Evolutionary conservation across 2,329 filamentous ascomycete species (phyloP), one percentile per base, ranked within the genome.

Genomic region (Myriangium duriaei): DNA sequence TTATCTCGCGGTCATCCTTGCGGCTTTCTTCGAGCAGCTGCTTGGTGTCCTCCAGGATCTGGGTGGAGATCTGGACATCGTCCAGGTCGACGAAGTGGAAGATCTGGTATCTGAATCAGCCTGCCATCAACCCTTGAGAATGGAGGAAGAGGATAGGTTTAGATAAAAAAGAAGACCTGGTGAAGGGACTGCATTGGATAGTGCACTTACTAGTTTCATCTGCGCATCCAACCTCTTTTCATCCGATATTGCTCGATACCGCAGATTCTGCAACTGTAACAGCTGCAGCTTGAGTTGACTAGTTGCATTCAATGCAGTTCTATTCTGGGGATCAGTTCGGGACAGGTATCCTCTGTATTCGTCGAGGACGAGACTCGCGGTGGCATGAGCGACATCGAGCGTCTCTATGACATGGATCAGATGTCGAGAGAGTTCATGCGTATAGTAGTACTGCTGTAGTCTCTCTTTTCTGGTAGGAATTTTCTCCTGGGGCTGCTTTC

Each of bases 21-120:
- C 14, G n/a, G 12, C 28, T 36, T 12, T 36, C 34, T 4, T 36
- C 14, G n/a, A n/a, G n/a, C n/a, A n/a, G n/a, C n/a, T n/a, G n/a
- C n/a, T n/a, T n/a, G n/a, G n/a, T n/a, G n/a, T n/a, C n/a, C n/a
- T n/a, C n/a, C 5, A 36, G 24, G 4, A 36, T 19, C 4, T 15
- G 18, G 11, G 16, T 12, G 2, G 34, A 36, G 12, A 36, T 36
- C 13, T 21, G 21, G 7, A 36, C 34, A 12, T 14, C 30, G 13
- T 36, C 34, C 21, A 36, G 13, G 10, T 36, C 34, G n/a, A 36
- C 34, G 9, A 28, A 10, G 13, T 36, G 34, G 19, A 36, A 36
- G 12, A 29, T 15, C 34, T 36, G 14, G 5, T 5, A 6, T 7
- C 18, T 3, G n/a, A n/a, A n/a, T 14, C 10, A 14, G 12, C 24